Percentiles rank a stretch among this genome's conserved stretches.
Conservation (phyloP, 495 filamentous ascomycete species). For the Aspergillus incahuasiensis region DNA sequence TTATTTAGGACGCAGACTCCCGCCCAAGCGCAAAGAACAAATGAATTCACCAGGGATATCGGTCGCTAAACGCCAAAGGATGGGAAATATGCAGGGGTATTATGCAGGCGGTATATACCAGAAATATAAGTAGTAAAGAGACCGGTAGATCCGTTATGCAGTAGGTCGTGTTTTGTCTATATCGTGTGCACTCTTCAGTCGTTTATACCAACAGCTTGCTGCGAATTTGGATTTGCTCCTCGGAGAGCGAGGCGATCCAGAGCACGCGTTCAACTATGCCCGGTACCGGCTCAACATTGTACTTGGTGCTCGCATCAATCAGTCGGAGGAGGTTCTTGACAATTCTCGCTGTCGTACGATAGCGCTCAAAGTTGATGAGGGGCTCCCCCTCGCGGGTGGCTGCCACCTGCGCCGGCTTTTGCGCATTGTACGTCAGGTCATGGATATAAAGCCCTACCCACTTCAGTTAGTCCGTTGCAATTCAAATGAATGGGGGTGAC, state of each 20-base stretch:
- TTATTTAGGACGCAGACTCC: background rate
- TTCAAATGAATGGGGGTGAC: background rate
- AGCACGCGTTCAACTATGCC: conserved; percentile 86
- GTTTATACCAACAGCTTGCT: conserved; percentile 52
- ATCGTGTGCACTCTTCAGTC: background rate
- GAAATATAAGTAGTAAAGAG: background rate
- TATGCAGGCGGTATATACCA: conserved; percentile 8
- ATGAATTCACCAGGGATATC: conserved; percentile 5
- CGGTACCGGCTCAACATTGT: conserved; percentile 78
- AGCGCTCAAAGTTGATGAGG: conserved; percentile 92
- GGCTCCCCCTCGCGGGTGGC: conserved; percentile 56
- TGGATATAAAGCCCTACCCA: conserved; percentile 74
- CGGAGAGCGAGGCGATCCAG: conserved; percentile 86
- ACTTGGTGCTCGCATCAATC: conserved; percentile 88
- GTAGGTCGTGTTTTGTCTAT: background rate
- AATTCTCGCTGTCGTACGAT: conserved; percentile 82
- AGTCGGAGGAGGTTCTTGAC: conserved; percentile 88
- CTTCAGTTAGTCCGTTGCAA: conserved; percentile 3
- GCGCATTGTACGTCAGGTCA: conserved; percentile 93
- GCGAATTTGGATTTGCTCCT: conserved; percentile 69
- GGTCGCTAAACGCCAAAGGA: conserved; percentile 11
- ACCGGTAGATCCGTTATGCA: background rate
- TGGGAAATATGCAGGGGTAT: conserved; percentile 8
- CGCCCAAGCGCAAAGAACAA: background rate
- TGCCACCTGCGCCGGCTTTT: conserved; percentile 67